Base-by-base conservation (phyloP, 108 stramenopile genomes). In the Skeletonema menzelii region DNA sequence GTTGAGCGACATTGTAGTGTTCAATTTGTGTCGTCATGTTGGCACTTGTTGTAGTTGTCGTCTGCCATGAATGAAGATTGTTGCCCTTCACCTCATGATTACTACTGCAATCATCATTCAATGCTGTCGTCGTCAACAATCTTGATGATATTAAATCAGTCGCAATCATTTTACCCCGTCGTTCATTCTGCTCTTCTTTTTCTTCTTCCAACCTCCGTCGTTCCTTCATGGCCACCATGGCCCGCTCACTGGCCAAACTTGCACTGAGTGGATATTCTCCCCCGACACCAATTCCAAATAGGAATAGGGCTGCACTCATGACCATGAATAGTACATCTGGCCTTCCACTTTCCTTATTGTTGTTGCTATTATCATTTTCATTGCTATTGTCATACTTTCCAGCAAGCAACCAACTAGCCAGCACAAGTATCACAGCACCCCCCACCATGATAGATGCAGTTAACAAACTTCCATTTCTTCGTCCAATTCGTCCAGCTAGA, bases 191-290 rank as follows among this genome's bases (percentile, higher is more conserved):
- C n/a, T 47, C 17, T 7, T 53, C 22, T 53, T 22, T 7, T 10
- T 53, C 7, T 24, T 53, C 49, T n/a, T 65, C 64, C 6, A 26
- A 11, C 13, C 44, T 28, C 38, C 47, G 20, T 13, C 65, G 15
- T 44, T 55, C 53, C 11, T 42, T 49, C 70, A 75, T 46, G 22
- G 59, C 64, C 44, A 59, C 69, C 75, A 90, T 86, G 26, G 87
- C 84, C 17, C 84, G 71, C 69, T 92, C 91, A 27, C 78, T 74
- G 0, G 91, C 91, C 24, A 72, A 70, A 0, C 76, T 63, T 0
- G 87, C 87, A n/a, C 74, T 72, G 30, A 92, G 63, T 0, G 91
- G 91, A 63, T 89, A 92, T 56, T 92, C 91, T 17, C 91, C 91
- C 0, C 91, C 91, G 5, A 92, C 91, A 3, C 91, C 91, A 19